These are phyloP conservation scores for Nectriaceae sp. DNA, from an alignment of 2,329 filamentous ascomycete genomes.

Conservation along the genomic window DNA sequence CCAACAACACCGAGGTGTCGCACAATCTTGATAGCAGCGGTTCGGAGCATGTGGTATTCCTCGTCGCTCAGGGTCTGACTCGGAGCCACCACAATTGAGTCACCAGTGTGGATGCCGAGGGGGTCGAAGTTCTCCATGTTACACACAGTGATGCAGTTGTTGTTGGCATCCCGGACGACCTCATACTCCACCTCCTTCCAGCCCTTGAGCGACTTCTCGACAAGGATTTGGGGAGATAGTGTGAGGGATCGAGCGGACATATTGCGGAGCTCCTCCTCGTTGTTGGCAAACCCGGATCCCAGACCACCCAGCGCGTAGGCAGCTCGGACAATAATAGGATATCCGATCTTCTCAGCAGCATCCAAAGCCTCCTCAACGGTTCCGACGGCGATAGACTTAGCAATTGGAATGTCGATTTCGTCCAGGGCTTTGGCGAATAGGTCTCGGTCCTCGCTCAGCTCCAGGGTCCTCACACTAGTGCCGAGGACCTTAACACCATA, in stretches of 20 bases:
- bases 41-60: constrained; percentile 99
- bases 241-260: constrained; percentile 91
- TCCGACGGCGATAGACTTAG: constrained; percentile 89
- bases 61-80: constrained; percentile 97
- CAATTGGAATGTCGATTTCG: constrained; percentile 97
- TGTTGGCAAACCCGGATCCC: constrained; percentile 93
- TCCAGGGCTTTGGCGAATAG: constrained; percentile 94
- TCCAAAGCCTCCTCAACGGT: constrained; percentile 91
- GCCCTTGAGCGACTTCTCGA: constrained; percentile 98
- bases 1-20: constrained; percentile 95
- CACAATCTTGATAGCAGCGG: constrained; percentile 97
- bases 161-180: constrained; percentile 92
- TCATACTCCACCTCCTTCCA: constrained; percentile 99
- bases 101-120: constrained; percentile 94
- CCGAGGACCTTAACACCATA: constrained; percentile 95
- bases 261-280: constrained; percentile 90
- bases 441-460: constrained; percentile 94
- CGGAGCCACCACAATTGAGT: constrained; percentile 97
- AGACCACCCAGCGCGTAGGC: constrained; percentile 96
- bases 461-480: constrained; percentile 90
- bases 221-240: constrained; percentile 91
- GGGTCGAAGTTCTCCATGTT: constrained; percentile 87
- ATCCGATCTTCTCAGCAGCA: constrained; percentile 84
- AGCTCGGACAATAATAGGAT: constrained; percentile 96
- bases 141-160: constrained; percentile 99